phyloP scores from a whole-genome alignment of 1,139 yeast genomes.

The Candida labiduridarum region DNA sequence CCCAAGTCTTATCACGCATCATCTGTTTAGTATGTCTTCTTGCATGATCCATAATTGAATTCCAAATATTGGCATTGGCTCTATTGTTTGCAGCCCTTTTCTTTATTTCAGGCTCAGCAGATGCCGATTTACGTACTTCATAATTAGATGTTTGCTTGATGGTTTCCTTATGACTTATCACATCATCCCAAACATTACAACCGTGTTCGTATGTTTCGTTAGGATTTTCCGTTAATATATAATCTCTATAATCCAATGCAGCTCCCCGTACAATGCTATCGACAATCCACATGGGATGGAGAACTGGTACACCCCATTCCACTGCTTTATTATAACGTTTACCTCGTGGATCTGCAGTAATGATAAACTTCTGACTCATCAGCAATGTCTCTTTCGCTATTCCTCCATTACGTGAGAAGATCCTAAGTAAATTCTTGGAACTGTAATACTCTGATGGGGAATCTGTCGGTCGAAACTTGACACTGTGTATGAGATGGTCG shows the following conservation, averaged over 20 bases:
- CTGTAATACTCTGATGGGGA: conserved; percentile 27
- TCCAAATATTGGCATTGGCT: conserved; percentile 44
- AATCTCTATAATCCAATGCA: conserved; percentile 50
- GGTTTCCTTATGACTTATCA: conserved; percentile 3
- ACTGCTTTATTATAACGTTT: conserved; percentile 63
- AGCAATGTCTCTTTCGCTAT: conserved; percentile 58
- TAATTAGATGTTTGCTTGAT: conserved; percentile 12
- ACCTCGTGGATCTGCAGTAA: conserved; percentile 58
- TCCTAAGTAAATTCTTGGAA: conserved; percentile 25
- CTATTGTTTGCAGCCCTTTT: conserved; percentile 17
- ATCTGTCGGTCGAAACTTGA: conserved; percentile 7
- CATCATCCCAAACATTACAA: conserved; percentile 53
- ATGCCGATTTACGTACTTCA: conserved; percentile 18
- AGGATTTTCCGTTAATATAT: conserved; percentile 29
- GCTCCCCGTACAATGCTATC: conserved; percentile 68
- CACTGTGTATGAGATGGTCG: conserved; percentile 9
- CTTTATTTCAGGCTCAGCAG: conserved; percentile 13
- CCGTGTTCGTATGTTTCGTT: conserved; percentile 44
- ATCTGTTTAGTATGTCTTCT: conserved; percentile 19
- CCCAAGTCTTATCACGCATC: conserved; percentile 32
- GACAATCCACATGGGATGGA: conserved; percentile 75
- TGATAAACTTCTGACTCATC: conserved; percentile 50
- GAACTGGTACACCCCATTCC: conserved; percentile 68
- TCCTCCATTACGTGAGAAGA: conserved; percentile 61
- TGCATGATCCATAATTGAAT: conserved; percentile 48